Percentiles rank a stretch among this genome's conserved stretches.
Conservation (phyloP, 257 asterid genomes). For the Nicotiana sylvestris region DNA sequence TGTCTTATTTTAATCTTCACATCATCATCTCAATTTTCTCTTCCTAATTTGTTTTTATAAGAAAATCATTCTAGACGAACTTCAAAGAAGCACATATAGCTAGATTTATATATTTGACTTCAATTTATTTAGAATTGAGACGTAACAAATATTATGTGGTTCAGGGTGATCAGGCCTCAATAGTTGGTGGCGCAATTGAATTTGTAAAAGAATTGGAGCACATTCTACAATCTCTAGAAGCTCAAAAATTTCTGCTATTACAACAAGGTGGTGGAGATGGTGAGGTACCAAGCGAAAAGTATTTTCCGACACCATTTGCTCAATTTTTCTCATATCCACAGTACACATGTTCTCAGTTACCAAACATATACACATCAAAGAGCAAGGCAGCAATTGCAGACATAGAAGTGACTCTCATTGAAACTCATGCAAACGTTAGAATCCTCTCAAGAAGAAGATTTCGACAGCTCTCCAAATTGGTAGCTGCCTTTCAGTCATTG, state of each 20-base stretch:
- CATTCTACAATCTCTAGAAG: conserved; percentile 79
- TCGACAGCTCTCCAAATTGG: conserved; percentile 72
- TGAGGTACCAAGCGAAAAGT: conserved; percentile 3
- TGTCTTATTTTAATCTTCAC: not conserved
- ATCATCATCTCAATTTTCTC: not conserved
- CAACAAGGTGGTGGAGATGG: conserved; percentile 20
- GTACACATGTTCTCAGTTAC: conserved; percentile 50
- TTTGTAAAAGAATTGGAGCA: conserved; percentile 95
- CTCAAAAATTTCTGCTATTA: conserved; percentile 40
- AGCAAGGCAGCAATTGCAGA: conserved; percentile 67
- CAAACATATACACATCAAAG: conserved; percentile 58
- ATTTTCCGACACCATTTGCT: conserved; percentile 43
- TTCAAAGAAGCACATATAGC: no score
- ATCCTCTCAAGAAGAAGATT: conserved; percentile 56
- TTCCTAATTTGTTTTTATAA: no score
- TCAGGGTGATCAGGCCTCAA: conserved; percentile 96
- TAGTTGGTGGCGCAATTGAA: conserved; percentile 94
- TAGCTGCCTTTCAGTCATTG: conserved; percentile 60
- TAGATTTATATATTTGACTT: not conserved
- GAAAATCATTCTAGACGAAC: no score
- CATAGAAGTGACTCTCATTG: conserved; percentile 84
- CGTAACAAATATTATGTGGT: not conserved
- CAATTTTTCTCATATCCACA: conserved; percentile 80
- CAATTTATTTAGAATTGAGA: not conserved
- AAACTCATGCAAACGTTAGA: conserved; percentile 88